phyloP scores from a whole-genome alignment of 352 stramenopile species.

The Thraustochytrium striatum region DNA sequence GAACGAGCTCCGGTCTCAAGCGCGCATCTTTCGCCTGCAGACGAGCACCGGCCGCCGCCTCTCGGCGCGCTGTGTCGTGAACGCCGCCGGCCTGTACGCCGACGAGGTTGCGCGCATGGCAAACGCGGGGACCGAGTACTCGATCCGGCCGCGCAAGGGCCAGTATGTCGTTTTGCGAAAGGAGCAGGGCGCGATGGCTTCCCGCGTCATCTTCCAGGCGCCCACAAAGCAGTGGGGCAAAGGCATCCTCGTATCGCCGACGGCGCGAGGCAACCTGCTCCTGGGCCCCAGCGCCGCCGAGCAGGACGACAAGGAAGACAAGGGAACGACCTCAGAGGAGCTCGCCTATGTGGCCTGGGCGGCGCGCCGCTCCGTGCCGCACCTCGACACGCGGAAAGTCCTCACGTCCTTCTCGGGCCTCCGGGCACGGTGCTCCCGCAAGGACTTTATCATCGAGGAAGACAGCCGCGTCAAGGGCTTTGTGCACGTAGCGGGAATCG shows the following conservation, averaged over 20 bases:
- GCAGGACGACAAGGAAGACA: conserved; percentile 16
- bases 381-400: conserved; percentile 27
- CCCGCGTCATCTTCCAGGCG: conserved; percentile 28
- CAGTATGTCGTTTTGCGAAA: conserved; percentile 35
- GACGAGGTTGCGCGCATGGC: conserved; percentile 14
- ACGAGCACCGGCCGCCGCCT: not conserved
- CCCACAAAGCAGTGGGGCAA: conserved; percentile 27
- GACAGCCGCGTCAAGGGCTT: not conserved
- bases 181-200: conserved; percentile 9
- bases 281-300: conserved; percentile 22
- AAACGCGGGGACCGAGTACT: not conserved
- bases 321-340: conserved; percentile 6
- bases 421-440: not conserved
- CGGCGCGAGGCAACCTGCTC: not conserved
- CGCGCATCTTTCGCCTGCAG: not conserved
- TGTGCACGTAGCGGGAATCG: conserved; percentile 25
- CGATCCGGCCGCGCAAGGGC: conserved; percentile 27
- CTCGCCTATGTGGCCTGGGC: conserved; percentile 39
- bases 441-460: conserved; percentile 38
- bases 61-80: not conserved
- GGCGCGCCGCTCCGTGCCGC: conserved; percentile 24
- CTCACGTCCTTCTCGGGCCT: conserved; percentile 29
- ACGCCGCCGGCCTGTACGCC: conserved; percentile 20
- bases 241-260: conserved; percentile 30
- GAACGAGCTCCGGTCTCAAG: not conserved